These are phyloP conservation scores for Cercospora sp. DNA, from an alignment of 2,329 filamentous ascomycete species.

Conservation along the genomic window DNA sequence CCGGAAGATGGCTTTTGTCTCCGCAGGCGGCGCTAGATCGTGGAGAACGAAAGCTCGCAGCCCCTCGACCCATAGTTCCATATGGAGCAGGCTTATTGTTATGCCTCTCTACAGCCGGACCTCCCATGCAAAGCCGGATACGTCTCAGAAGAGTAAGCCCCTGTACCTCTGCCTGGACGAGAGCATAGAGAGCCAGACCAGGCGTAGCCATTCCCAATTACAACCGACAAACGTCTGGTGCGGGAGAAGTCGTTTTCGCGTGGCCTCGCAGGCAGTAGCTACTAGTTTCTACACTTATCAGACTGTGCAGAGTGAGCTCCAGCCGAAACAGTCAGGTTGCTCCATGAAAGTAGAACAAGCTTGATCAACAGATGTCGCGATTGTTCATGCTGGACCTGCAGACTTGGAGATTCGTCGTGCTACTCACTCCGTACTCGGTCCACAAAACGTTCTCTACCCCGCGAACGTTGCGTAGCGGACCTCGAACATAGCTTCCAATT, in stretches of 20 bases:
- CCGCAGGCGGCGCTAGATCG: not conserved
- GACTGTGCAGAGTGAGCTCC: not conserved
- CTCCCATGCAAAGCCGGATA: too few relatives aligned
- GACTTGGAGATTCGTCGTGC: not conserved
- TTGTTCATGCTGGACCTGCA: not conserved
- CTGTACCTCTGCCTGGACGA: not conserved
- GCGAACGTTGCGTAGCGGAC: not conserved
- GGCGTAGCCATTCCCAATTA: not conserved
- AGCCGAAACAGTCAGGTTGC: not conserved
- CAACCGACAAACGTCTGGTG: too few relatives aligned
- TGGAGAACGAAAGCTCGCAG: not conserved
- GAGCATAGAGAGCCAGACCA: not conserved
- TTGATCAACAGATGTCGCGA: not conserved
- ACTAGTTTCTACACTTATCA: not conserved
- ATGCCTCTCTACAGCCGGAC: too few relatives aligned
- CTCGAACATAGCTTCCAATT: not conserved
- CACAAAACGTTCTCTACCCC: not conserved
- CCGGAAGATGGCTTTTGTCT: not conserved
- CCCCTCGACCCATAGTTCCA: not conserved
- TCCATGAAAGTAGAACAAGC: not conserved
- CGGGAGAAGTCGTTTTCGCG: not conserved
- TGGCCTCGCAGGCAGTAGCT: not conserved
- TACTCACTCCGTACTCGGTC: not conserved
- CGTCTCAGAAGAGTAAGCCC: too few relatives aligned
- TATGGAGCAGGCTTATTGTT: not conserved